Percentiles rank a stretch among this genome's conserved stretches.
Evolutionary conservation across 257 asterid genomes (phyloP).

Genomic region (Orobanche coerulescens): DNA sequence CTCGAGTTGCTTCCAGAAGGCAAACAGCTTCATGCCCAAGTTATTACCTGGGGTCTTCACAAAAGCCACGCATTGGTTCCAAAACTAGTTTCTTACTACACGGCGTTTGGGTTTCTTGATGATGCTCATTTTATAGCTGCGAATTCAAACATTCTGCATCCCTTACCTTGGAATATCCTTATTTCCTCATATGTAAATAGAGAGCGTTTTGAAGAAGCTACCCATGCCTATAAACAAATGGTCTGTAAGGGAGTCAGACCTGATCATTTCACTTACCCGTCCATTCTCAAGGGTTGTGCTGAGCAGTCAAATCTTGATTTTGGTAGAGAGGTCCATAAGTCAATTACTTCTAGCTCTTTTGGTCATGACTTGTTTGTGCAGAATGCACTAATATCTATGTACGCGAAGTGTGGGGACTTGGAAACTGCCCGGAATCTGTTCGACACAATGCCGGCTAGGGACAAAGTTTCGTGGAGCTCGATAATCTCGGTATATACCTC

Average conservation of each 20-base stretch:
- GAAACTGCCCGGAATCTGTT: slow-evolving; percentile 54
- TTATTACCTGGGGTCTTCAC: slow-evolving; percentile 52
- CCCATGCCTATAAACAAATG: slow-evolving; percentile 52
- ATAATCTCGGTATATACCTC: slow-evolving; percentile 72
- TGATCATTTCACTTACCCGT: slow-evolving; percentile 70
- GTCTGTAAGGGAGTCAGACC: slow-evolving; percentile 39
- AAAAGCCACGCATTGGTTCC: slow-evolving; percentile 43
- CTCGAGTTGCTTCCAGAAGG: slow-evolving; percentile 47
- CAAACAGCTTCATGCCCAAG: slow-evolving; percentile 65
- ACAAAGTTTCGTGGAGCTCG: slow-evolving; percentile 77
- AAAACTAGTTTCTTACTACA: slow-evolving; percentile 48
- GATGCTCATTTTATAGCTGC: slow-evolving; percentile 43
- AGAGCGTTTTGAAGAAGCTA: slow-evolving; percentile 41
- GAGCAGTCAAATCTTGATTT: slow-evolving; percentile 47
- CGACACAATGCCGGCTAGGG: slow-evolving; percentile 52
- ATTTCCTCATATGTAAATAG: slow-evolving; percentile 55
- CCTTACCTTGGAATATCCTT: slow-evolving; percentile 75
- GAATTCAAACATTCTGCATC: slow-evolving; percentile 38
- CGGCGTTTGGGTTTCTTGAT: slow-evolving; percentile 37
- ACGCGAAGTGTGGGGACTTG: slow-evolving; percentile 71
- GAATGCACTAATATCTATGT: slow-evolving; percentile 82
- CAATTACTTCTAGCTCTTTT: slow-evolving; percentile 36
- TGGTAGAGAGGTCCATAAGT: slow-evolving; percentile 58
- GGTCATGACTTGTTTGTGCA: slow-evolving; percentile 58
- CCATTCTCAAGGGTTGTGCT: slow-evolving; percentile 87